Evolutionary conservation across 192 early-diverging fungal genomes (phyloP).

Genomic region (Rhizophagus prolifer): DNA sequence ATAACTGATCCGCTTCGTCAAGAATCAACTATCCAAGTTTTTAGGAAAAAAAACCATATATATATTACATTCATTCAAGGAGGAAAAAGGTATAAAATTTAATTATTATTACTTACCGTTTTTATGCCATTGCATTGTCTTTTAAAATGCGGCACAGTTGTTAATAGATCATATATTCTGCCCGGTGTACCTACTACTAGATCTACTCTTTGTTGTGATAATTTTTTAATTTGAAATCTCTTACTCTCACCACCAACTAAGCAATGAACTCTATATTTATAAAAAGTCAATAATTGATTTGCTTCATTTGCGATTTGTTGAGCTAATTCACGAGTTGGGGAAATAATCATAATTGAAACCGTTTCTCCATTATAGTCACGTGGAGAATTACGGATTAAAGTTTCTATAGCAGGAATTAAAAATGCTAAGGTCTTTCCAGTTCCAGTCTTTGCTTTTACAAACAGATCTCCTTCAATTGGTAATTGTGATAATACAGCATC

Average conservation of each 20-base stretch:
- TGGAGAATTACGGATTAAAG: conserved; percentile 52
- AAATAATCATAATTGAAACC: conserved; percentile 73
- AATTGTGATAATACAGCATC: conserved; percentile 71
- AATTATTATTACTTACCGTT: conserved; percentile 40
- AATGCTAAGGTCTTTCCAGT: conserved; percentile 98
- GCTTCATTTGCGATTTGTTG: conserved; percentile 82
- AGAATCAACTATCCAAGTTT: conserved; percentile 62
- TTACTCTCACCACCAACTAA: conserved; percentile 78
- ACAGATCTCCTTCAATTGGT: conserved; percentile 74
- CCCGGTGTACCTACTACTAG: conserved; percentile 96
- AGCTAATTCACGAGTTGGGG: conserved; percentile 91
- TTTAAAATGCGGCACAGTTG: conserved; percentile 53
- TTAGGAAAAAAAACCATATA: not conserved
- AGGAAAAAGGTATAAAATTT: no score
- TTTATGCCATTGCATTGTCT: conserved; percentile 46
- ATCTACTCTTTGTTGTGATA: conserved; percentile 63
- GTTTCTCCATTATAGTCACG: conserved; percentile 36
- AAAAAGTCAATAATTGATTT: conserved; percentile 55
- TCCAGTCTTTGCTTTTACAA: conserved; percentile 96
- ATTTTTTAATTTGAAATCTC: conserved; percentile 47
- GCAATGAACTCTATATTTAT: conserved; percentile 65
- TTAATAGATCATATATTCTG: conserved; percentile 77
- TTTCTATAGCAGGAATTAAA: conserved; percentile 83
- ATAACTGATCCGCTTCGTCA: conserved; percentile 93
- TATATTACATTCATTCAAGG: not conserved